Evolutionary conservation across 805 yeast genomes (phyloP).

Genomic region (Candida multigemmis): DNA sequence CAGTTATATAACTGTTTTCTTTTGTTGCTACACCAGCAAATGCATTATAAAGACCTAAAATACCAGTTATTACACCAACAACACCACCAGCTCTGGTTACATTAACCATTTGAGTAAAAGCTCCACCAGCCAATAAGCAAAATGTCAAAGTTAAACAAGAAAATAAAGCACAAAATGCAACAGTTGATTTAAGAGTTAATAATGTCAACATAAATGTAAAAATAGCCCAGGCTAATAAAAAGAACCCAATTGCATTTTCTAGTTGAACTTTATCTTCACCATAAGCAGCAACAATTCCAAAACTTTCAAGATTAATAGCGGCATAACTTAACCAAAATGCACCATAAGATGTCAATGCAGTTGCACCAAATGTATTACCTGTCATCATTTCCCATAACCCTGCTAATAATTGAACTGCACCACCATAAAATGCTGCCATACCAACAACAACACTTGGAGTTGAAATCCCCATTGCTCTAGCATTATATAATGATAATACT

Average conservation of each 20-base stretch:
- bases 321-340: constrained; percentile 28
- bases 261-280: constrained; percentile 16
- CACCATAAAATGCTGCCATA: constrained; percentile 57
- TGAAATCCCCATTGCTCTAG: constrained; percentile 46
- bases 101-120: constrained; percentile 14
- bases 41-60: constrained; percentile 32
- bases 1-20: constrained; percentile 26
- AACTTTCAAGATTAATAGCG: constrained; percentile 18
- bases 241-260: constrained; percentile 24
- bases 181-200: constrained; percentile 29
- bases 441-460: constrained; percentile 51
- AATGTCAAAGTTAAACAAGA: constrained; percentile 22
- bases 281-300: constrained; percentile 25
- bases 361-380: constrained; percentile 63
- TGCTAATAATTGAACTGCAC: constrained; percentile 49
- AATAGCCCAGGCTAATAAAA: constrained; percentile 30
- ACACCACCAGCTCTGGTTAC: constrained; percentile 32
- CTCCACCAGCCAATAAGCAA: constrained; percentile 26
- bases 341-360: constrained; percentile 51
- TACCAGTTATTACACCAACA: constrained; percentile 30
- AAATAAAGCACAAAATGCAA: constrained; percentile 24
- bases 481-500: constrained; percentile 48
- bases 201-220: constrained; percentile 28
- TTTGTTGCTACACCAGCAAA: constrained; percentile 28
- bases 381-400: constrained; percentile 62